These are phyloP conservation scores for Nidularia pulvinata DNA, from an alignment of 768 basidiomycete genomes.

Conservation along the genomic window DNA sequence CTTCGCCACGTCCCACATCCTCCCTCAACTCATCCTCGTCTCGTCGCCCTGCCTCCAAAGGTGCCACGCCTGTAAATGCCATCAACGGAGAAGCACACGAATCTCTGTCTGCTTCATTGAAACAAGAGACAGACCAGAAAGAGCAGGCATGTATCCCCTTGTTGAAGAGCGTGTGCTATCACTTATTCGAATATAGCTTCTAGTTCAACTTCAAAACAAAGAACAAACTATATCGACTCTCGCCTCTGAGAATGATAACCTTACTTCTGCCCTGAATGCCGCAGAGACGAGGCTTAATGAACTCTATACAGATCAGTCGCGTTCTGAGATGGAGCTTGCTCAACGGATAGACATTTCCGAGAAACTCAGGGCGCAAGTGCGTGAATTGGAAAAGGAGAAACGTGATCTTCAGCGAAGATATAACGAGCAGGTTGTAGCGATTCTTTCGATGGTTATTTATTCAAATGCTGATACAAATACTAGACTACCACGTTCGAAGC, in stretches of 20 bases:
- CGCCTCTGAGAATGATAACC: slow-evolving; percentile 60
- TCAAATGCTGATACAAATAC: slow-evolving; percentile 8
- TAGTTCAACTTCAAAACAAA: slow-evolving; percentile 78
- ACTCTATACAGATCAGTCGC: slow-evolving; percentile 78
- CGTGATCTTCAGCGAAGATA: slow-evolving; percentile 81
- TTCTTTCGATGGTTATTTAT: slow-evolving; percentile 4
- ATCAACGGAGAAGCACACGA: slow-evolving; percentile 51
- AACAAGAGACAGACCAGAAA: slow-evolving; percentile 79
- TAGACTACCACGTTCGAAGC: slow-evolving; percentile 90
- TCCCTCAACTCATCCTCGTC: slow-evolving; percentile 45
- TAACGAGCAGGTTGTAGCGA: slow-evolving; percentile 74
- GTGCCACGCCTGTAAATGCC: slow-evolving; percentile 29
- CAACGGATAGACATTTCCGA: slow-evolving; percentile 83
- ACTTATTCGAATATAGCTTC: slow-evolving; percentile 45
- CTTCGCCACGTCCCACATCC: slow-evolving; percentile 52
- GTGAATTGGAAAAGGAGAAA: slow-evolving; percentile 89
- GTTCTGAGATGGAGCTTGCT: slow-evolving; percentile 81
- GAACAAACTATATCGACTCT: slow-evolving; percentile 66
- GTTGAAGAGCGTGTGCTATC: slow-evolving; percentile 3
- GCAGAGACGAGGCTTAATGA: slow-evolving; percentile 79
- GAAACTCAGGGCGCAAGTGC: slow-evolving; percentile 78
- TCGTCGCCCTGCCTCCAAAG: slow-evolving; percentile 53
- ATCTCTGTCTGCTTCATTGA: slow-evolving; percentile 59
- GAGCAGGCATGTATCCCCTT: slow-evolving; percentile 57
- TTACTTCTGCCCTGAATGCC: slow-evolving; percentile 62